Percentiles rank a stretch among this genome's conserved stretches.
These are phyloP conservation scores for Phlegmacium glaucopus DNA, from an alignment of 768 basidiomycete genomes.

Conservation along the genomic window DNA sequence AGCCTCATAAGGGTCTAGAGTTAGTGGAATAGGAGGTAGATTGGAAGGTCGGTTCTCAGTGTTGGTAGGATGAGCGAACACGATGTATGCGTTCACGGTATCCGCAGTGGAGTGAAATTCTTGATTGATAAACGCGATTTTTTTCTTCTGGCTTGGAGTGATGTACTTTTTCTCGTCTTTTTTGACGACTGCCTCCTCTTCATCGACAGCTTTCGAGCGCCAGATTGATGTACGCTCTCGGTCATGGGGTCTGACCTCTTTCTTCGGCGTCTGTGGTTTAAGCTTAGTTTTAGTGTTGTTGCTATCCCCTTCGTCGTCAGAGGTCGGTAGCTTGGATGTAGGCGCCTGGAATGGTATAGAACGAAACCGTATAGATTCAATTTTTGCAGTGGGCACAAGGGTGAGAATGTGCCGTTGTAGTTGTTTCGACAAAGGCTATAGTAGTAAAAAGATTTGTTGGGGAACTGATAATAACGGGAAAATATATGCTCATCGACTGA, in stretches of 20 bases:
- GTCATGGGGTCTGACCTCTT: slow-evolving; percentile 46
- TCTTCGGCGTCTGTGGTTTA: slow-evolving; percentile 16
- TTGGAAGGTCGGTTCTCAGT: slow-evolving; percentile 39
- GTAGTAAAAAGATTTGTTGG: slow-evolving; percentile 1
- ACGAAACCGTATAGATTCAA: slow-evolving; percentile 92
- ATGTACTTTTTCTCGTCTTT: slow-evolving; percentile 64
- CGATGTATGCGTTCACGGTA: slow-evolving; percentile 84
- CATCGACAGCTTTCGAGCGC: slow-evolving; percentile 41
- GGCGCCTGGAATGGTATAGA: slow-evolving; percentile 89
- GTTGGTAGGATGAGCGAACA: slow-evolving; percentile 72
- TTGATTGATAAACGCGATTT: slow-evolving; percentile 89
- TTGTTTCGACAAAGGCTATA: slow-evolving; percentile 74
- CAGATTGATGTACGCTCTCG: slow-evolving; percentile 58
- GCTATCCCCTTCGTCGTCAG: slow-evolving; percentile 31
- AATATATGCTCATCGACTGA: slow-evolving; percentile 30
- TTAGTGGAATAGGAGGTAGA: slow-evolving; percentile 45
- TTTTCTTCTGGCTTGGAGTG: slow-evolving; percentile 84
- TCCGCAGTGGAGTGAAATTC: slow-evolving; percentile 81
- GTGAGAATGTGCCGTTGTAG: slow-evolving; percentile 75
- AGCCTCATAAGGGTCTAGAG: slow-evolving; percentile 70
- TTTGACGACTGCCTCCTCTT: slow-evolving; percentile 41
- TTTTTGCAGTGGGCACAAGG: slow-evolving; percentile 69
- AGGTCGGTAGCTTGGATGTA: slow-evolving; percentile 56
- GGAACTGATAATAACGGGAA: not conserved
- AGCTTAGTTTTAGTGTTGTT: slow-evolving; percentile 26